Conservation (phyloP, 2,329 filamentous ascomycete genomes). For the Aureobasidium sp. region DNA sequence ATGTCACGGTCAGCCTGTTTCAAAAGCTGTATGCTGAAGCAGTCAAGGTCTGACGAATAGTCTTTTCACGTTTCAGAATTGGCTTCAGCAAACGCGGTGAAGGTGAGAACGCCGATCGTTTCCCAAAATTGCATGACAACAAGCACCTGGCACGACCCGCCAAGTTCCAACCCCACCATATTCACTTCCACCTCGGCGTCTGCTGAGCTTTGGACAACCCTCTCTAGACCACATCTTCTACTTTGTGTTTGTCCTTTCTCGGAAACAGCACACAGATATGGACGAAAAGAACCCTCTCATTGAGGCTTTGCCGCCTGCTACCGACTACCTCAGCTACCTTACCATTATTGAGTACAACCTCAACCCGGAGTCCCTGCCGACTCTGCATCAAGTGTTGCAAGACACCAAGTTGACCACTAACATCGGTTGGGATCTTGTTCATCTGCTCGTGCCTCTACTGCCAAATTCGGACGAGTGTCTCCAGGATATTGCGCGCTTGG, state of each 20-base stretch:
- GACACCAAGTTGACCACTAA: constrained; percentile 63
- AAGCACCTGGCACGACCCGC: not conserved
- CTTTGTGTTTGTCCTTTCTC: not conserved
- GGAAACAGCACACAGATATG: not conserved
- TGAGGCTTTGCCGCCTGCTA: constrained; percentile 52
- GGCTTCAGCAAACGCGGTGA: not conserved
- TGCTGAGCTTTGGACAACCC: not conserved
- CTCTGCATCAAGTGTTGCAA: constrained; percentile 61
- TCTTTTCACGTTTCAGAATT: not conserved
- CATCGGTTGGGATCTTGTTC: constrained; percentile 79
- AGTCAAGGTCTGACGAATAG: not conserved
- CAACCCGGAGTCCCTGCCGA: constrained; percentile 57
- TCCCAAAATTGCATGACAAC: not conserved
- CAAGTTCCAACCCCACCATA: constrained; percentile 6
- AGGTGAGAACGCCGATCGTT: not conserved
- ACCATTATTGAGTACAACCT: constrained; percentile 71
- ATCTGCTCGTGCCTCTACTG: constrained; percentile 62
- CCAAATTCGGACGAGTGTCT: constrained; percentile 62
- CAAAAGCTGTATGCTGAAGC: not conserved
- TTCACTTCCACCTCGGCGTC: not conserved
- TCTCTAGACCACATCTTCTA: not conserved
- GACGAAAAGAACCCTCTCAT: constrained; percentile 45
- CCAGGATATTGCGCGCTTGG: constrained; percentile 65
- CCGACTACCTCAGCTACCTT: constrained; percentile 69
- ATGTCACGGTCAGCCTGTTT: not conserved